These are phyloP conservation scores for Gracilaria domingensis DNA, from an alignment of 23 red algal species.

Conservation along the genomic window DNA sequence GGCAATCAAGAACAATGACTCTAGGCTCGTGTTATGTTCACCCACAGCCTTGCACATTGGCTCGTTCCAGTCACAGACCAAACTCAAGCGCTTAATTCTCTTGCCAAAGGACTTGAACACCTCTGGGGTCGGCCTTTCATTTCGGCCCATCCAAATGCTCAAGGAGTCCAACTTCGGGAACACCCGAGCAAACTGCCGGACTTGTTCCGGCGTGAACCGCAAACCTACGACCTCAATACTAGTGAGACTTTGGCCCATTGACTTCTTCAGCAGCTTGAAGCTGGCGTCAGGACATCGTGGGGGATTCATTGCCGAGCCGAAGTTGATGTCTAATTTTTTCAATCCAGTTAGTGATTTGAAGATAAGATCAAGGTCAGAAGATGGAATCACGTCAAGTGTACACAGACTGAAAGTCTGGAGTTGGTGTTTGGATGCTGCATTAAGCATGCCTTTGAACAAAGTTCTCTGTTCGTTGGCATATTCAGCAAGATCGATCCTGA, in stretches of 20 bases:
- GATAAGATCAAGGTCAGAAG: constrained; percentile 57
- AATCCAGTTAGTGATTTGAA: constrained; percentile 59
- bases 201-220: constrained; percentile 46
- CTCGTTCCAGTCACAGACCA: constrained; percentile 68
- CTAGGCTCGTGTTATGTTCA: constrained; percentile 49
- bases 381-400: constrained; percentile 52
- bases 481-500: constrained; percentile 39
- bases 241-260: constrained; percentile 28
- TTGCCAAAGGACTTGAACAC: constrained; percentile 55
- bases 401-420: constrained; percentile 49
- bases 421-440: constrained; percentile 27
- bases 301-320: constrained; percentile 39
- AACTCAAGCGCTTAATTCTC: constrained; percentile 56
- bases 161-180: constrained; percentile 41
- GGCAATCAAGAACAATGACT: constrained; percentile 63
- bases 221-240: constrained; percentile 55
- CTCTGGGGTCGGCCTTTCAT: constrained; percentile 47
- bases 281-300: constrained; percentile 19
- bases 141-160: constrained; percentile 53
- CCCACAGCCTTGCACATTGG: constrained; percentile 64
- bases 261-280: constrained; percentile 29
- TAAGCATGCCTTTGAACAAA: constrained; percentile 53
- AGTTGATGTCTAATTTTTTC: constrained; percentile 50
- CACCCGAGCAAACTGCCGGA: constrained; percentile 1
- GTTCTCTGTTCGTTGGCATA: constrained; percentile 55